Evolutionary conservation across 768 basidiomycete genomes (phyloP).

Genomic region (Mrakia gelida): DNA sequence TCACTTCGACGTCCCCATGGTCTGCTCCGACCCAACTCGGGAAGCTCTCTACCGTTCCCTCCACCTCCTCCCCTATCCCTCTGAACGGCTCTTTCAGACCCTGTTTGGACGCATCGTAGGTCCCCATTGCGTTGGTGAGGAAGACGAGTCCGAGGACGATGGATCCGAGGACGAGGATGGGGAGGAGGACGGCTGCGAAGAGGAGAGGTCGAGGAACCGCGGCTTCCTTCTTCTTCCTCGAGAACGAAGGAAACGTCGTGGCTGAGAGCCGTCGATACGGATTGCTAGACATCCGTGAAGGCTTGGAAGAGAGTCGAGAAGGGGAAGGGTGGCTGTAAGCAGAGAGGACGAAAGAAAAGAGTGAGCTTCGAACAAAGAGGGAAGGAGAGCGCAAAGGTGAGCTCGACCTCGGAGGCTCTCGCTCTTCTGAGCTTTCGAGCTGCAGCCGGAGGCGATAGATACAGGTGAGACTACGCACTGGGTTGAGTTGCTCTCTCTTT

Average conservation of each 20-base stretch:
- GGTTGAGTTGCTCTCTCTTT: too few relatives aligned
- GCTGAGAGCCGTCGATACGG: background rate
- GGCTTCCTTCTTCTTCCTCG: constrained; percentile 8
- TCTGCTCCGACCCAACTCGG: constrained; percentile 12
- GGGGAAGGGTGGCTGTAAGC: too few relatives aligned
- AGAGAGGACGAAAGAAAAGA: background rate
- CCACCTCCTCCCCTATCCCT: constrained; percentile 24
- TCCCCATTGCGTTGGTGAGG: constrained; percentile 26
- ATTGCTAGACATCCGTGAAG: background rate
- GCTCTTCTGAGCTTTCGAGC: background rate
- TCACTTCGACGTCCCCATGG: background rate
- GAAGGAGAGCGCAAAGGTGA: background rate
- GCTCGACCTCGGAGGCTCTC: background rate
- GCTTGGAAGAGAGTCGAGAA: too few relatives aligned
- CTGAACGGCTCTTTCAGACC: constrained; percentile 6
- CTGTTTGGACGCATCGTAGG: constrained; percentile 22
- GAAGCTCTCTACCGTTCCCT: constrained; percentile 1
- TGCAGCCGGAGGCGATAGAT: background rate
- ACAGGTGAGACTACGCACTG: background rate
- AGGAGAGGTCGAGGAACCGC: constrained; percentile 13
- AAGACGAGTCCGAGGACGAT: constrained; percentile 22
- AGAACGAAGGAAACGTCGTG: background rate
- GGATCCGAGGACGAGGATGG: constrained; percentile 15
- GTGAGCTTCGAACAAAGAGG: background rate
- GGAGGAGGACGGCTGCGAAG: constrained; percentile 11